These are phyloP conservation scores for Aspergillus nomiae DNA, from an alignment of 2,329 filamentous ascomycete species.

Conservation along the genomic window DNA sequence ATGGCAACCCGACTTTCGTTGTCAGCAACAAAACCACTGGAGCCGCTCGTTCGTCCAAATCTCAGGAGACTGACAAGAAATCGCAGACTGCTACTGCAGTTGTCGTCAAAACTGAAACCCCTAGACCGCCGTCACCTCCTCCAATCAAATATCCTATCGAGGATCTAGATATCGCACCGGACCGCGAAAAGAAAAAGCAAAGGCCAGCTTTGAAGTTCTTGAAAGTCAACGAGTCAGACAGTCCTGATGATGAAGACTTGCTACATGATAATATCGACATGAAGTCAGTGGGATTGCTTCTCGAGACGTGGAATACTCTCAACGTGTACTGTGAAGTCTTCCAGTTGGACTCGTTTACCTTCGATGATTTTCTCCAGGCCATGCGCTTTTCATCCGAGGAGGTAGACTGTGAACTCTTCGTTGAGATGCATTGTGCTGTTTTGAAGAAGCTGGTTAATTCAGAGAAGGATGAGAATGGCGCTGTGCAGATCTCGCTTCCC, in stretches of 20 bases:
- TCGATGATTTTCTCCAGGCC: conserved; percentile 92
- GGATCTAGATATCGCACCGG: conserved; percentile 78
- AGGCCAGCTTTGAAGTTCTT: conserved; percentile 79
- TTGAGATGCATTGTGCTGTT: conserved; percentile 88
- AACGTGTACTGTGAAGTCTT: conserved; percentile 98
- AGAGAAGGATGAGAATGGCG: conserved; percentile 70
- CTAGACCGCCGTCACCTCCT: conserved; percentile 66
- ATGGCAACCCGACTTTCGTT: conserved; percentile 47
- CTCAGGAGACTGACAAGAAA: conserved; percentile 37
- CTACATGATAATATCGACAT: conserved; percentile 64
- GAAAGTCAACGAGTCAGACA: conserved; percentile 63
- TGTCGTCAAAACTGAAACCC: conserved; percentile 51
- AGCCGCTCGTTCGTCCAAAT: conserved; percentile 34
- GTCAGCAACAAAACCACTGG: conserved; percentile 30
- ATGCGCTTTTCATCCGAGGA: conserved; percentile 76
- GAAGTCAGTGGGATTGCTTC: conserved; percentile 78
- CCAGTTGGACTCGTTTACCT: conserved; percentile 92
- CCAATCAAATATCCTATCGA: conserved; percentile 94
- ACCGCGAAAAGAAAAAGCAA: conserved; percentile 60
- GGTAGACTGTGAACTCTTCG: conserved; percentile 77
- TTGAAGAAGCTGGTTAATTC: conserved; percentile 81
- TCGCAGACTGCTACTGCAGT: conserved; percentile 35
- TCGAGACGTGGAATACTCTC: conserved; percentile 94
- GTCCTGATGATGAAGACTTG: conserved; percentile 50
- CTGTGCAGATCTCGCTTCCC: conserved; percentile 76